phyloP scores from a whole-genome alignment of 2,329 filamentous ascomycete genomes.

The Aspergillus hiratsukae region DNA sequence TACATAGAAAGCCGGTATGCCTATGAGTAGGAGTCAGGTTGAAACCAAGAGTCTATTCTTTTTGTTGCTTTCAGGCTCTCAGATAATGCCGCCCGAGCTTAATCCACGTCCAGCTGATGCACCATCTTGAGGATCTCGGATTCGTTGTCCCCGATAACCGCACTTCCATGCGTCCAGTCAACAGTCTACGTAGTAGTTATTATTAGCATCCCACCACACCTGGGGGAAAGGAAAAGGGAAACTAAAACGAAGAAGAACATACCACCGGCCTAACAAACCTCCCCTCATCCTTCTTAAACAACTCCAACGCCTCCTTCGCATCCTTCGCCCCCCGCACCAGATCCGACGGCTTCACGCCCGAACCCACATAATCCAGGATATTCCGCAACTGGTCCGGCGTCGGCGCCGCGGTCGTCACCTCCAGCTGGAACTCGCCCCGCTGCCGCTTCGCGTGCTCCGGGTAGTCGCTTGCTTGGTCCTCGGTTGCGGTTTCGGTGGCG shows the following conservation, averaged over 20 bases:
- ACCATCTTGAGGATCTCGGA: constrained; percentile 85
- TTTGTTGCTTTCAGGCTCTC: background rate
- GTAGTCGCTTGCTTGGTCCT: constrained; percentile 69
- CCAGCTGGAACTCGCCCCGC: constrained; percentile 75
- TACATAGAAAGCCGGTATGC: constrained; percentile 22
- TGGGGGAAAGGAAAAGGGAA: background rate
- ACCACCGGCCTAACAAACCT: constrained; percentile 75
- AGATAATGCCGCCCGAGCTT: constrained; percentile 4
- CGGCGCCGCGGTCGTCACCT: constrained; percentile 74
- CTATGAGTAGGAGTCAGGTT: background rate
- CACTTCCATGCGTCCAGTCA: constrained; percentile 90
- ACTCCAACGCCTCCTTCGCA: constrained; percentile 72
- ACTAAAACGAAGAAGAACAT: constrained; percentile 39
- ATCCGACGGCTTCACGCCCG: constrained; percentile 47
- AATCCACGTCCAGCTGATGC: constrained; percentile 42
- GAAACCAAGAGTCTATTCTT: background rate
- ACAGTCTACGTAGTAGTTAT: constrained; percentile 50
- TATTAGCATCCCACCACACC: background rate
- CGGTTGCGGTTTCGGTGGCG: constrained; percentile 62
- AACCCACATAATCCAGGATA: constrained; percentile 66
- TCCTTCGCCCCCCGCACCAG: constrained; percentile 71
- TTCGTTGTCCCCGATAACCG: constrained; percentile 70
- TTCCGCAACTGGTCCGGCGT: constrained; percentile 78
- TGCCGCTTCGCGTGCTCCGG: constrained; percentile 54
- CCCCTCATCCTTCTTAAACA: constrained; percentile 63